These are phyloP conservation scores for Sarocladium strictum DNA, from an alignment of 2,329 filamentous ascomycete species.

Conservation along the genomic window DNA sequence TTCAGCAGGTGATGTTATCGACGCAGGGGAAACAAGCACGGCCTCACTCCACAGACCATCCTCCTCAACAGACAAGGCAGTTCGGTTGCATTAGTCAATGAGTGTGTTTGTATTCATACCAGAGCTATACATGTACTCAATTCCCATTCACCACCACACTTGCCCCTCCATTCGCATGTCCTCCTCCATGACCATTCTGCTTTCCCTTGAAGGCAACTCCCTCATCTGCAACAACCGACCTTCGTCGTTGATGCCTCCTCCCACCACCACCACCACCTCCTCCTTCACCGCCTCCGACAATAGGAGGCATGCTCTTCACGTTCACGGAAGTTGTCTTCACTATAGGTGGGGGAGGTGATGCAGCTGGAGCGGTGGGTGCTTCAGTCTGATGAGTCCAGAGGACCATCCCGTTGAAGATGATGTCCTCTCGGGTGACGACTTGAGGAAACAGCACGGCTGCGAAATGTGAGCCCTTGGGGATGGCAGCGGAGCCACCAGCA, in stretches of 20 bases:
- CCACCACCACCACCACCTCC: constrained; percentile 2
- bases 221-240: constrained; percentile 1
- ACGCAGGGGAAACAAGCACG: no score
- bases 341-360: neutral
- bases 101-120: neutral
- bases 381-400: constrained; percentile 19
- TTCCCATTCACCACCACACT: constrained; percentile 3
- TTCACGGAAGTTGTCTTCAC: neutral
- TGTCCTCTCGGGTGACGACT: constrained; percentile 17
- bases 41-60: no score
- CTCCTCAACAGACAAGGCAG: no score
- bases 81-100: neutral
- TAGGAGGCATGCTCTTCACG: constrained; percentile 2
- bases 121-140: neutral
- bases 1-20: no score
- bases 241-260: neutral
- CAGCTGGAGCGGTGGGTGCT: neutral
- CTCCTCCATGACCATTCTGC: constrained; percentile 5
- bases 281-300: neutral
- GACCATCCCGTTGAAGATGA: constrained; percentile 19
- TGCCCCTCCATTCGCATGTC: neutral
- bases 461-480: neutral
- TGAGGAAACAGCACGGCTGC: constrained; percentile 21
- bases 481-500: neutral
- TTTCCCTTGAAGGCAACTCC: neutral